Conservation (phyloP, 2,329 filamentous ascomycete species). For the Alternaria angustiovoidea region DNA sequence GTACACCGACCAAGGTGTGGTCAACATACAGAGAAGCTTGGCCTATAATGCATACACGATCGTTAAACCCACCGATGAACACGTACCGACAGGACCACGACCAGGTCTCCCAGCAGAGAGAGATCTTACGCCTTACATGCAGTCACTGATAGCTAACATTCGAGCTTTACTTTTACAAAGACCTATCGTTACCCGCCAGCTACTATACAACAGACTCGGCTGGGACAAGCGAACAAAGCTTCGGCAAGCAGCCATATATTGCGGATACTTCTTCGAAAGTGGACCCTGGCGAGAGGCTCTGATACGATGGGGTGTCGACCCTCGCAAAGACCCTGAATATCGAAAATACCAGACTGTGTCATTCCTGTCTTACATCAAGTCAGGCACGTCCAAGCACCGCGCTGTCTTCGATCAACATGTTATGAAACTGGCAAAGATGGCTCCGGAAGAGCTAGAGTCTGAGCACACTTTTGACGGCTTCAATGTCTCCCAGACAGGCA, state of each 20-base stretch:
- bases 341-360: constrained; percentile 83
- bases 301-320: constrained; percentile 85
- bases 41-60: constrained; percentile 55
- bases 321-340: constrained; percentile 76
- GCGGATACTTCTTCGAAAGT: constrained; percentile 90
- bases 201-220: constrained; percentile 75
- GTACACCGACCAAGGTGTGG: constrained; percentile 55
- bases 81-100: constrained; percentile 68
- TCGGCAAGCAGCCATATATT: constrained; percentile 80
- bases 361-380: constrained; percentile 45
- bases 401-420: constrained; percentile 39
- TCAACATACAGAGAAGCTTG: constrained; percentile 41
- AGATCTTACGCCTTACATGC: constrained; percentile 65
- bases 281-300: constrained; percentile 92
- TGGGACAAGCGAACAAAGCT: constrained; percentile 64
- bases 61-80: constrained; percentile 67
- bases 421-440: constrained; percentile 31
- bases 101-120: constrained; percentile 62
- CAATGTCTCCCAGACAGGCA: constrained; percentile 77
- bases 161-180: constrained; percentile 72
- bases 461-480: constrained; percentile 84
- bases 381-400: constrained; percentile 35
- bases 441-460: constrained; percentile 33
- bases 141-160: constrained; percentile 70
- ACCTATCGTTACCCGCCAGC: constrained; percentile 86